Percentiles rank a stretch among this genome's conserved stretches.
These are phyloP conservation scores for Colletotrichum scovillei DNA, from an alignment of 2,329 filamentous ascomycete genomes.

Conservation along the genomic window DNA sequence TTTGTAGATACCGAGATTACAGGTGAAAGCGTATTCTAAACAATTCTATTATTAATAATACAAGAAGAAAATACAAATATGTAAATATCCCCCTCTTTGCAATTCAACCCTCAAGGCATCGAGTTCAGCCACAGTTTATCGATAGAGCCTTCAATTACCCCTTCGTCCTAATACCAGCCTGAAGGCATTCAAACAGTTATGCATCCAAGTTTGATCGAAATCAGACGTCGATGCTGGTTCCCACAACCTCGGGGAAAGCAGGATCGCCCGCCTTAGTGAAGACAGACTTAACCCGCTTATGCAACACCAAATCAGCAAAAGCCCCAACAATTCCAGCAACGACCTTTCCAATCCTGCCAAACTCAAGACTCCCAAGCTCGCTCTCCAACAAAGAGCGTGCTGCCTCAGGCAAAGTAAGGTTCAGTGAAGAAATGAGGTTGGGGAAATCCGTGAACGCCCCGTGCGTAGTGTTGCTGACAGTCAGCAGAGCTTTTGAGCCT, in stretches of 20 bases:
- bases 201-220: neutral
- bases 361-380: conserved; percentile 34
- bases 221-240: neutral
- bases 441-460: conserved; percentile 47
- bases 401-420: conserved; percentile 37
- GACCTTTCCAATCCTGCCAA: neutral
- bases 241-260: conserved; percentile 5
- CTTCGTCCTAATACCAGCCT: neutral
- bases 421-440: conserved; percentile 39
- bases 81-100: too few species aligned
- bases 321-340: conserved; percentile 9
- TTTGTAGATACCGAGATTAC: neutral
- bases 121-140: too few species aligned
- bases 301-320: conserved; percentile 12
- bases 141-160: neutral
- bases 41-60: too few species aligned
- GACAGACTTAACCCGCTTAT: neutral
- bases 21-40: neutral
- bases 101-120: too few species aligned
- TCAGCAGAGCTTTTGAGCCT: conserved; percentile 40
- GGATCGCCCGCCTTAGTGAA: conserved; percentile 1
- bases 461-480: conserved; percentile 42
- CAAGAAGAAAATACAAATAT: too few species aligned
- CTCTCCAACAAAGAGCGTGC: conserved; percentile 13
- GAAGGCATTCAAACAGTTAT: too few species aligned